Percentiles rank a stretch among this genome's conserved stretches.
These are phyloP conservation scores for Triglochin maritima DNA, from an alignment of 106 monocot species.

Conservation along the genomic window DNA sequence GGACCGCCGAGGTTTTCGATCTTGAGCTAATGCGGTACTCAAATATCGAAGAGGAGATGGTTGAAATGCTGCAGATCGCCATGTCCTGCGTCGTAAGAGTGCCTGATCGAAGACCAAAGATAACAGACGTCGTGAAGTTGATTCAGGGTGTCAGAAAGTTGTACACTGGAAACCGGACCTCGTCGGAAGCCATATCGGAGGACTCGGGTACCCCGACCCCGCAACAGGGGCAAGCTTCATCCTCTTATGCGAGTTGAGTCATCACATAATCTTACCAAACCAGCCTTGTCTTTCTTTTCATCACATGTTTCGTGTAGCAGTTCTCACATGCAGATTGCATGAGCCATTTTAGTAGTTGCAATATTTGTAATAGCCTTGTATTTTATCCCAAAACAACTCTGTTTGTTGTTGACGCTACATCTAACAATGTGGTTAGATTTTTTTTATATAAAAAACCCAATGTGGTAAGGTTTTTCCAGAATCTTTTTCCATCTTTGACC, in stretches of 20 bases:
- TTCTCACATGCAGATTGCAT: no score
- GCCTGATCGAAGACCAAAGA: constrained; percentile 49
- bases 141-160: constrained; percentile 31
- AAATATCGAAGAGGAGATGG: constrained; percentile 66
- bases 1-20: constrained; percentile 89
- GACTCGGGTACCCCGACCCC: neutral
- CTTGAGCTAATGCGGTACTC: constrained; percentile 49
- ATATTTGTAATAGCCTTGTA: no score
- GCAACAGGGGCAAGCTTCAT: neutral
- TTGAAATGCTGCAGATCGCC: constrained; percentile 63
- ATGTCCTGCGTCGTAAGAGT: constrained; percentile 54
- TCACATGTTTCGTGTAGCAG: no score
- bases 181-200: neutral
- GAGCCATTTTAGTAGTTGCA: no score
- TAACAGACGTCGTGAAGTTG: constrained; percentile 43
- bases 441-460: no score
- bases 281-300: no score
- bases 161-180: neutral
- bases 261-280: neutral
- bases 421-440: no score
- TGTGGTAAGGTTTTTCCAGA: no score
- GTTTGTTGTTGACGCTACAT: no score
- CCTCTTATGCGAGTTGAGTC: neutral
- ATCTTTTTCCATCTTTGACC: no score
- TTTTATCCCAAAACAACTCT: no score